Evolutionary conservation across 352 stramenopile species (phyloP), one percentile per base, ranked within the genome.

Genomic region (Pythium sukuiense): DNA sequence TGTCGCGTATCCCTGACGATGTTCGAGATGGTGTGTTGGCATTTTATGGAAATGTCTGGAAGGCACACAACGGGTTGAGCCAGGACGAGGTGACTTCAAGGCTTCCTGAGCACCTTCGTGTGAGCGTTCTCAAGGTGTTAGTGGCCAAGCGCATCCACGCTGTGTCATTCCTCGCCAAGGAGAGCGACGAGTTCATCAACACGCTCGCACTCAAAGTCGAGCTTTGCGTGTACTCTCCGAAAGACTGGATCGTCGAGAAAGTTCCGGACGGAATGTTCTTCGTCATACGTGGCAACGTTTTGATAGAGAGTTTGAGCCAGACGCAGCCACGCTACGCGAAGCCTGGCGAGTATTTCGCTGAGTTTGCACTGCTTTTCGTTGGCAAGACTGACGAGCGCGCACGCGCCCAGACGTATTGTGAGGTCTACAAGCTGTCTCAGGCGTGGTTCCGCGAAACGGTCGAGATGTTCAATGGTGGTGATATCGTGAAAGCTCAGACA

Each of bases 161-260:
- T 9, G 81, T 92, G 0, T 70, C 72, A 0, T 90, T 89, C 37
- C 45, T 92, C 7, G 57, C 77, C 0, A 89, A 90, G 57, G 80
- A 89, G 35, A 89, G 63, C 57, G 69, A 89, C 18, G 83, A 89
- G 54, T 84, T 92, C 20, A 66, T 92, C 61, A 90, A 92, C 52
- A 88, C 81, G 12, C 65, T 90, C 41, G 73, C 81, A 9, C 61
- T 85, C 20, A 67, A 74, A 12, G 69, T 92, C 12, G 79, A 77
- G 29, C 71, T 79, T 8, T 79, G 72, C 30, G 69, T 80, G 3
- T 90, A 77, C 50, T 86, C 83, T 3, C 79, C 83, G 2, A 91
- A 88, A 55, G 83, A 91, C 49, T 91, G 83, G 83, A 79, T 91
- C 50, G 83, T 91, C 30, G 79, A 89, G 53, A 86, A 88, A 26